Base-by-base conservation (phyloP, 2,329 filamentous ascomycete genomes). In the Epichloe festucae region DNA sequence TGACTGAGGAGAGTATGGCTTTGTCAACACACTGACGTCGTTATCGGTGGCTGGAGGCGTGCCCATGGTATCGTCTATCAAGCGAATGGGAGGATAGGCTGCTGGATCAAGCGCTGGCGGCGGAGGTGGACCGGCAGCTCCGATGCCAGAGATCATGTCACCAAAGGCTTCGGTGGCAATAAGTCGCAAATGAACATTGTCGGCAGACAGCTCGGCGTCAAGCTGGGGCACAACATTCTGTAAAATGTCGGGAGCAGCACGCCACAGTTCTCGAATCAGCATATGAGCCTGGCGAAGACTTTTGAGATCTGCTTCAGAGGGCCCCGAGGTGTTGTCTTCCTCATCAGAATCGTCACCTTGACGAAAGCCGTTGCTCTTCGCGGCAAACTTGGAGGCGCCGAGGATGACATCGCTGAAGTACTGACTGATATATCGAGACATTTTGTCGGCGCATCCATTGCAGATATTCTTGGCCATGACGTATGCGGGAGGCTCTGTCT, bases 351-450 rank as follows among this genome's bases (percentile, higher is more conserved):
- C 82, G 23, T 80, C 80, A 17, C 75, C 73, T 40, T 76, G 77
- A 54, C 77, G 78, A 51, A 75, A 72, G 4, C 78, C 79, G 56
- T 81, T 84, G 50, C 72, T 57, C 58, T 77, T 74, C 10, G 72
- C 71, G 19, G 72, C 73, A 45, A 79, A 75, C 12, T 73, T 79
- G 39, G 83, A 89, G 3, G 89, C 87, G 63, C 96, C 89, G 55
- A 97, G 82, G 53, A 98, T 94, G 49, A 97, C 89, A 52, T 95
- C 89, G 67, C 89, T 95, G 66, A 98, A 98, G 66, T 97, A 98
- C 62, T 95, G 89, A 58, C 89, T 91, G 52, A 97, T 85, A 58
- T 94, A 89, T 55, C 89, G 85, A 1, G 89, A 85, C 91, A 98
- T 96, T 68, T 94, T 94, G 59, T 96, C 91, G 1, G 87, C 82